A percentile compares a stretch with the other conserved stretches of the same genome.
phyloP scores from a whole-genome alignment of 2,329 filamentous ascomycete species.

The Ilyonectria destructans region DNA sequence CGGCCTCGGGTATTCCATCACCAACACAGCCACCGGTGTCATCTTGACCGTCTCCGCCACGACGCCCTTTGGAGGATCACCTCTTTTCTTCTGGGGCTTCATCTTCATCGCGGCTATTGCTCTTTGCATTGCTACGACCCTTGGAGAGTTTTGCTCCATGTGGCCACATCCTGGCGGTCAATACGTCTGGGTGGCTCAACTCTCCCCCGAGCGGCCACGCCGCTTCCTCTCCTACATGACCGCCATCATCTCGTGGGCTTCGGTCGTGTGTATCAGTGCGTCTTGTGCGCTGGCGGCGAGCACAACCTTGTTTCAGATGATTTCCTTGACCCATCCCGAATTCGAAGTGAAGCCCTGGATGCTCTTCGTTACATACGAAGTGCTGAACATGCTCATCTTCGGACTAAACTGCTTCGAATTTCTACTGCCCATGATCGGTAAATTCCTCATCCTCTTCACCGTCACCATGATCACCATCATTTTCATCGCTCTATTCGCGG shows the following conservation, averaged over 20 bases:
- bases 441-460: not conserved
- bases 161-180: constrained; percentile 51
- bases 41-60: constrained; percentile 42
- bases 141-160: constrained; percentile 48
- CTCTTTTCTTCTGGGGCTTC: constrained; percentile 49
- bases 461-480: not conserved
- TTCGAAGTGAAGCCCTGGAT: constrained; percentile 16
- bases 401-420: constrained; percentile 3
- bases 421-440: constrained; percentile 3
- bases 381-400: not conserved
- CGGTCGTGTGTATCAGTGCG: not conserved
- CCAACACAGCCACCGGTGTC: constrained; percentile 46
- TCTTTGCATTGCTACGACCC: constrained; percentile 46
- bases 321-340: not conserved
- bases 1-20: constrained; percentile 45
- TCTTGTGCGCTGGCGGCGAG: not conserved
- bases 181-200: constrained; percentile 47
- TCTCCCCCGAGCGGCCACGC: constrained; percentile 35
- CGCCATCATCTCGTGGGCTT: not conserved
- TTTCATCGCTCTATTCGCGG: not conserved
- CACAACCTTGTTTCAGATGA: not conserved
- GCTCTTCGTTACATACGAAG: constrained; percentile 11
- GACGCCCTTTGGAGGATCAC: constrained; percentile 42
- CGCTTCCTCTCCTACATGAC: constrained; percentile 44
- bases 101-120: constrained; percentile 43